Evolutionary conservation across 2,329 filamentous ascomycete species (phyloP), one percentile per base, ranked within the genome.

Genomic region (Lecanicillium sp.): DNA sequence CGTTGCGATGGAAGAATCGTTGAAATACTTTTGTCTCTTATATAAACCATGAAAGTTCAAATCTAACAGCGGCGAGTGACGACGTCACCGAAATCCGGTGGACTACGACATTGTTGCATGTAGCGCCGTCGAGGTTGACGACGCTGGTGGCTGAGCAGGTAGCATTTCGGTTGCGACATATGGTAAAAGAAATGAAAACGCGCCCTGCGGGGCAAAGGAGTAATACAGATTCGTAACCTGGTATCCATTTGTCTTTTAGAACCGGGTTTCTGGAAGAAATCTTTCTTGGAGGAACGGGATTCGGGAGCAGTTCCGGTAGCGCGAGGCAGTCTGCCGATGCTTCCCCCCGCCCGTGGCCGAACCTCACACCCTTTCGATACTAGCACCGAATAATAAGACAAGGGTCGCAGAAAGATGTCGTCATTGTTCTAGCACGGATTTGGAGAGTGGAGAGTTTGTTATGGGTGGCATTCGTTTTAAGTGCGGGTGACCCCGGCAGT

Each of bases 231-330:
- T 42, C 45, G 45, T 43, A 21, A 42, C 30, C 44, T 27, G 1
- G 19, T 29, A 24, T 17, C 45, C 45, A 36, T n/a, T 37, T 23
- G 21, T 42, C 4, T 15, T 6, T 7, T 14, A 10, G 19, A 26
- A 23, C 1, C 26, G 23, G 38, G 38, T 30, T 48, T 48, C 38
- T 5, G 30, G 37, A 41, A 42, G 20, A 37, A 42, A 29, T 43
- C 32, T 30, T n/a, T 26, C 23, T n/a, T 42, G 45, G 19, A 36
- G 21, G 24, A 37, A 23, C 45, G 45, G 45, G 38, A 42, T 48
- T 48, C 45, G 45, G 45, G 17, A 42, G 32, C 17, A n/a, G 26
- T 30, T 15, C 45, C 45, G 45, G 6, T 48, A 48, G 45, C 17
- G 45, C 38, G 30, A 42, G 38, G 38, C 30, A 42, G 30, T 19